Percentiles rank a stretch among this genome's conserved stretches.
These are phyloP conservation scores for Phytopythium chamaehyphon DNA, from an alignment of 352 stramenopile species.

Conservation along the genomic window DNA sequence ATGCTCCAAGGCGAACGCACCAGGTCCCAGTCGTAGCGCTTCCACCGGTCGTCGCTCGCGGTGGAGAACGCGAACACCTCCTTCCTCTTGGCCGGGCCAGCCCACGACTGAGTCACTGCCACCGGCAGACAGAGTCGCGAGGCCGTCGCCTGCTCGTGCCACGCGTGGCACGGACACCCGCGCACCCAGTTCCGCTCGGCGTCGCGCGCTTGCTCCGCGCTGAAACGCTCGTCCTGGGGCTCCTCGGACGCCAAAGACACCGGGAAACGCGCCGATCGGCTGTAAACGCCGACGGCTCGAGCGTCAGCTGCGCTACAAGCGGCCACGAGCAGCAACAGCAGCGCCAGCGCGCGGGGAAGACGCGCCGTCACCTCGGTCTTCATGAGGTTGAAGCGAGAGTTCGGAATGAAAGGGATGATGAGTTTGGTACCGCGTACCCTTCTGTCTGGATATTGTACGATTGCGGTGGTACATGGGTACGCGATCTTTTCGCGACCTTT, in stretches of 20 bases:
- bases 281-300: conserved; percentile 15
- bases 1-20: conserved; percentile 7
- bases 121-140: conserved; percentile 58
- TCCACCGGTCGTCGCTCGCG: conserved; percentile 54
- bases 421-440: conserved; percentile 13
- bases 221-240: conserved; percentile 17
- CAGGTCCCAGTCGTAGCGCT: conserved; percentile 74
- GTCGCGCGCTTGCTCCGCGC: conserved; percentile 22
- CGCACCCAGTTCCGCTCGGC: conserved; percentile 20
- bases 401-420: neutral
- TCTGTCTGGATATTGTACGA: conserved; percentile 7
- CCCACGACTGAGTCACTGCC: conserved; percentile 3
- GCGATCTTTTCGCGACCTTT: conserved; percentile 14
- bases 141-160: neutral
- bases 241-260: neutral
- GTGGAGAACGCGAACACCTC: conserved; percentile 83
- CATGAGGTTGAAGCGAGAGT: conserved; percentile 9
- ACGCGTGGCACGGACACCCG: conserved; percentile 39
- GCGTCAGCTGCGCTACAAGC: neutral
- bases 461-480: conserved; percentile 2
- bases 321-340: conserved; percentile 8
- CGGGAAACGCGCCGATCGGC: conserved; percentile 1
- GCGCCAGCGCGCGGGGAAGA: conserved; percentile 6
- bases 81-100: conserved; percentile 8
- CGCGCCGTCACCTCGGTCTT: conserved; percentile 7